Conservation (phyloP, 352 stramenopile genomes). For the Phytophthora agathidicida region DNA sequence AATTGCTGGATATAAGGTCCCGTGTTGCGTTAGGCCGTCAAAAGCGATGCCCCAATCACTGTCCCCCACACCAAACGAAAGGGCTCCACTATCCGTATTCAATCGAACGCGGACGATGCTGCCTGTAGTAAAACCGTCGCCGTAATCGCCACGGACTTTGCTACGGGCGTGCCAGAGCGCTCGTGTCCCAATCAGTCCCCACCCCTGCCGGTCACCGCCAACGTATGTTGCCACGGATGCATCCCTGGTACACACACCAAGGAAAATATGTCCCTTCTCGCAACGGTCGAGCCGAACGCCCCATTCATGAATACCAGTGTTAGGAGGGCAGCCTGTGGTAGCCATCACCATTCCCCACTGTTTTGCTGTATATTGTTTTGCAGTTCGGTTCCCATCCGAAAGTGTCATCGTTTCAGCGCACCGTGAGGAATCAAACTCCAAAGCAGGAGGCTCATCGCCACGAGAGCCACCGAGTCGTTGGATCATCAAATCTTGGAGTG, state of each 20-base stretch:
- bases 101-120: slow-evolving; percentile 83
- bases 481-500: slow-evolving; percentile 88
- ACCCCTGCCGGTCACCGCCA: slow-evolving; percentile 88
- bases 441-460: slow-evolving; percentile 73
- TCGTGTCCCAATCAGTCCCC: slow-evolving; percentile 88
- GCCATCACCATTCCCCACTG: slow-evolving; percentile 92
- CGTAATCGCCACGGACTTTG: slow-evolving; percentile 90
- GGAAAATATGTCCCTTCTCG: slow-evolving; percentile 91
- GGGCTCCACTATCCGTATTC: slow-evolving; percentile 86
- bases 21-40: slow-evolving; percentile 86
- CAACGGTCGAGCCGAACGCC: slow-evolving; percentile 87
- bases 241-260: slow-evolving; percentile 87
- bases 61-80: slow-evolving; percentile 89
- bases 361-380: slow-evolving; percentile 90
- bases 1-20: slow-evolving; percentile 88
- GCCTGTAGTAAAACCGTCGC: slow-evolving; percentile 87
- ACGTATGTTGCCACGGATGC: slow-evolving; percentile 90
- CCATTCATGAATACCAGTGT: slow-evolving; percentile 89
- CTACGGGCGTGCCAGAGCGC: slow-evolving; percentile 90
- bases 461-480: slow-evolving; percentile 73
- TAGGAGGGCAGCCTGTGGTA: slow-evolving; percentile 82
- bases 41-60: slow-evolving; percentile 91
- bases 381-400: slow-evolving; percentile 81
- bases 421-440: slow-evolving; percentile 87
- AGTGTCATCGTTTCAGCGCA: slow-evolving; percentile 92